Base-by-base conservation (phyloP, 371 early-diverging fungal species). In the Circinella umbellata region DNA sequence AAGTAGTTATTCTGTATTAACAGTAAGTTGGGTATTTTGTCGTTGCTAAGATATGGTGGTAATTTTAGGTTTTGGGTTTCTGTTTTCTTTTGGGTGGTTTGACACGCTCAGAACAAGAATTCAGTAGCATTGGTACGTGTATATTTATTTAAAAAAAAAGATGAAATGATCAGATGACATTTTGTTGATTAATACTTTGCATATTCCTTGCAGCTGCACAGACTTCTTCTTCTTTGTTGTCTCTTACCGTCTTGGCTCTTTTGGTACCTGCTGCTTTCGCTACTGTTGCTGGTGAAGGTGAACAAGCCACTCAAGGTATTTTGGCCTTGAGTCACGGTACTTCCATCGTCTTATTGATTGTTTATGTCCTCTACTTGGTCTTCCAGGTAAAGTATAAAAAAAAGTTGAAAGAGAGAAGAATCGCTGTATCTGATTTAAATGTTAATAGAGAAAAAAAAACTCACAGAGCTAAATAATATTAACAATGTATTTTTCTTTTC, bases 201-300 rank as follows among this genome's bases (percentile, higher is more conserved):
- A 76, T 72, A 73, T 70, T 9, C 1, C 62, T 60, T 35, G 34
- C 54, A 81, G 84, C 81, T 62, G 94, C 96, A 5, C 92, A 94
- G 76, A 93, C 94, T 4, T 88, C 89, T 14, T 84, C 92, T 11
- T 91, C 93, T 4, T 85, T 97, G 10, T 73, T 96, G 69, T 89
- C 92, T 4, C 73, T 97, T 63, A 87, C 93, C 0, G 90, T 93
- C 15, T 69, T 94, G 61, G 90, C 93, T 27, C 80, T 94, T 17
- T 68, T 97, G 65, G 80, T 95, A 20, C 96, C 96, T n/a, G 93
- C 95, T 15, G 94, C 94, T 0, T 94, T 94, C 72, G 73, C 72
- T 60, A 74, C 75, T 38, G 75, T 83, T 20, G 76, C 81, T 20
- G 66, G 66, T 37, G 71, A 79, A 1, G 73, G 75, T 10, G 72